phyloP scores from a whole-genome alignment of 495 filamentous ascomycete genomes.

The Penicillium riverlandense region DNA sequence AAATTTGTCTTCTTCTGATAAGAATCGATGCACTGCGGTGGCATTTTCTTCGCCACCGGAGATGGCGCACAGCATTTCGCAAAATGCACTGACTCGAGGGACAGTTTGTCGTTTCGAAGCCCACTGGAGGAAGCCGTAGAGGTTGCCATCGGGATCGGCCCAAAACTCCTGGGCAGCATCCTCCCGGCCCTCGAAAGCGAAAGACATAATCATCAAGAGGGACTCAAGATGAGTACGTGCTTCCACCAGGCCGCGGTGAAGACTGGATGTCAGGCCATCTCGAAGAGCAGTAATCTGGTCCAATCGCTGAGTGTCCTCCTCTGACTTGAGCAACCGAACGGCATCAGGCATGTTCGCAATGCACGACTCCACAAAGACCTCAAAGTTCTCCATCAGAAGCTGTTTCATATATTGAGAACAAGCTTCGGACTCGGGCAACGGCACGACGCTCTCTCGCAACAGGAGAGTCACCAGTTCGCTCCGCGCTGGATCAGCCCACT shows the following conservation, averaged over 20 bases:
- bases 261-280: slow-evolving; percentile 38
- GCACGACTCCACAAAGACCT: slow-evolving; percentile 80
- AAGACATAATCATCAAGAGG: slow-evolving; percentile 86
- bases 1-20: slow-evolving; percentile 76
- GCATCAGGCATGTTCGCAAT: slow-evolving; percentile 93
- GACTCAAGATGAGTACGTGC: slow-evolving; percentile 75
- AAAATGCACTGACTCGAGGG: slow-evolving; percentile 88
- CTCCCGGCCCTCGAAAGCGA: slow-evolving; percentile 75
- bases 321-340: slow-evolving; percentile 73
- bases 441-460: slow-evolving; percentile 63
- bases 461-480: slow-evolving; percentile 67
- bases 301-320: slow-evolving; percentile 82
- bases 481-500: slow-evolving; percentile 78
- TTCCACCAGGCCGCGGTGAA: slow-evolving; percentile 41
- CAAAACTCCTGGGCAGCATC: slow-evolving; percentile 84
- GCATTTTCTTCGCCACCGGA: slow-evolving; percentile 75
- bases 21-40: slow-evolving; percentile 73
- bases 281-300: slow-evolving; percentile 50
- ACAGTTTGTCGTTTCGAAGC: slow-evolving; percentile 87
- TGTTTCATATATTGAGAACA: slow-evolving; percentile 59
- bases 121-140: slow-evolving; percentile 93
- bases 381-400: slow-evolving; percentile 70
- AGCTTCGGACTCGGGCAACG: slow-evolving; percentile 52
- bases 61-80: slow-evolving; percentile 85
- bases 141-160: slow-evolving; percentile 79